Percentiles rank a stretch among this genome's conserved stretches.
Evolutionary conservation across 805 yeast genomes (phyloP).

Genomic region (Wickerhamiella slavikovae): DNA sequence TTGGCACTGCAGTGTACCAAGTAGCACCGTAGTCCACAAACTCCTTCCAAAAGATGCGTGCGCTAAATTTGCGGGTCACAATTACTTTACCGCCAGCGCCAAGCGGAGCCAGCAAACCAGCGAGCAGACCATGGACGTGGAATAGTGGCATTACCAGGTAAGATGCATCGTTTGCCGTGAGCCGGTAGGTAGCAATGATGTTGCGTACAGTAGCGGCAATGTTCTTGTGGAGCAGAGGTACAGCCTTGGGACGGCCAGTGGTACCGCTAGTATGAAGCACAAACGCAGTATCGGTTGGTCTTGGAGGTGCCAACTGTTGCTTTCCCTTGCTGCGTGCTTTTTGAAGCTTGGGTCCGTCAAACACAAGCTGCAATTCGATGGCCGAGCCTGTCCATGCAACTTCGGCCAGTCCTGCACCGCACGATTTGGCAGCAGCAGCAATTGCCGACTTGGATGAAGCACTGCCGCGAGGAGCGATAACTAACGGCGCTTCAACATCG

Average conservation of each 20-base stretch:
- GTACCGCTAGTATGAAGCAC: slow-evolving; percentile 59
- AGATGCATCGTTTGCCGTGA: slow-evolving; percentile 29
- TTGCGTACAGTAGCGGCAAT: slow-evolving; percentile 38
- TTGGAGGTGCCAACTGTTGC: slow-evolving; percentile 16
- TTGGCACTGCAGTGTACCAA: slow-evolving; percentile 67
- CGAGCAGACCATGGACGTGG: slow-evolving; percentile 58
- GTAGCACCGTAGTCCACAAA: slow-evolving; percentile 29
- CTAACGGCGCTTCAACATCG: slow-evolving; percentile 35
- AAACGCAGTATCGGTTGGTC: slow-evolving; percentile 35
- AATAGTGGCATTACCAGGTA: slow-evolving; percentile 59
- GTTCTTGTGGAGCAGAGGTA: slow-evolving; percentile 46
- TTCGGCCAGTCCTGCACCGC: slow-evolving; percentile 31
- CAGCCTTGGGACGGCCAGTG: slow-evolving; percentile 59
- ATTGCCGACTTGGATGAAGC: slow-evolving; percentile 23
- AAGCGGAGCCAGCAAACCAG: slow-evolving; percentile 41
- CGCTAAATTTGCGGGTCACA: slow-evolving; percentile 44
- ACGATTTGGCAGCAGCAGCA: slow-evolving; percentile 28
- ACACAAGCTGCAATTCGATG: slow-evolving; percentile 17
- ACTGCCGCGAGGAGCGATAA: slow-evolving; percentile 36
- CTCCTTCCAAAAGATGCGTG: slow-evolving; percentile 38
- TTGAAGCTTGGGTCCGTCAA: neutral
- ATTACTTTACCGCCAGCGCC: slow-evolving; percentile 39
- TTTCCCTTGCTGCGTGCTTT: slow-evolving; percentile 1
- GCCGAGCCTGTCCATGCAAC: slow-evolving; percentile 26
- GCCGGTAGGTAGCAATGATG: slow-evolving; percentile 35